Evolutionary conservation across 1,284 basidiomycete species (phyloP).

Genomic region (Microbotryomycetes sp.): DNA sequence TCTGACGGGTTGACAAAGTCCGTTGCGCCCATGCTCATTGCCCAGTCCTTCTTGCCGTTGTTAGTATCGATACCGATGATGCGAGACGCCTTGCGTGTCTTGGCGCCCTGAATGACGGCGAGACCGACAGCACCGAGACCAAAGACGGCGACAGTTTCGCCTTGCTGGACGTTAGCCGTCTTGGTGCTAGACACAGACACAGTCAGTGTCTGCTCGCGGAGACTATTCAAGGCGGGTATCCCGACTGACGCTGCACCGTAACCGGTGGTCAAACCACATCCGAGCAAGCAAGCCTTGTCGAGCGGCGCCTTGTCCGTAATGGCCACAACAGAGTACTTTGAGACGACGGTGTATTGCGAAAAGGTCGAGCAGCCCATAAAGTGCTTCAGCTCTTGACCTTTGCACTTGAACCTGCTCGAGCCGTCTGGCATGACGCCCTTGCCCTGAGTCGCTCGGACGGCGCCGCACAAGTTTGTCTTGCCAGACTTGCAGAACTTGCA

Average conservation of each 20-base stretch:
- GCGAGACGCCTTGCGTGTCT: slow-evolving; percentile 68
- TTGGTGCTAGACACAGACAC: slow-evolving; percentile 40
- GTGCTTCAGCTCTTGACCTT: slow-evolving; percentile 69
- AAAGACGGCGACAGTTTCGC: slow-evolving; percentile 76
- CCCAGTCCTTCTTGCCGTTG: slow-evolving; percentile 76
- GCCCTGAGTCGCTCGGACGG: slow-evolving; percentile 61
- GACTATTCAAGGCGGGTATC: slow-evolving; percentile 40
- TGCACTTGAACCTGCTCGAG: slow-evolving; percentile 81
- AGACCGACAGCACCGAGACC: slow-evolving; percentile 91
- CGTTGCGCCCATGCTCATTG: slow-evolving; percentile 89
- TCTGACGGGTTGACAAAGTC: slow-evolving; percentile 85
- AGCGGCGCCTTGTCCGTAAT: slow-evolving; percentile 75
- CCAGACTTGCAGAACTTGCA: slow-evolving; percentile 99
- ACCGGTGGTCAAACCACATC: slow-evolving; percentile 69
- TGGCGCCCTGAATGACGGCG: slow-evolving; percentile 77
- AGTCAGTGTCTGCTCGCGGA: not conserved
- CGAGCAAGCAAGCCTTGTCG: slow-evolving; percentile 81
- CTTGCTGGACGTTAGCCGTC: slow-evolving; percentile 46
- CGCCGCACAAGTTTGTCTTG: slow-evolving; percentile 92
- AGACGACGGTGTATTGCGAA: slow-evolving; percentile 97
- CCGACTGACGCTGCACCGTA: slow-evolving; percentile 74
- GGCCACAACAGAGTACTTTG: slow-evolving; percentile 91
- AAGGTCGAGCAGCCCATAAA: slow-evolving; percentile 99
- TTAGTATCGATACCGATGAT: slow-evolving; percentile 94
- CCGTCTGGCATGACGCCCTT: slow-evolving; percentile 93